Base-by-base conservation (phyloP, 1,284 basidiomycete species). In the Moesziomyces antarcticus region DNA sequence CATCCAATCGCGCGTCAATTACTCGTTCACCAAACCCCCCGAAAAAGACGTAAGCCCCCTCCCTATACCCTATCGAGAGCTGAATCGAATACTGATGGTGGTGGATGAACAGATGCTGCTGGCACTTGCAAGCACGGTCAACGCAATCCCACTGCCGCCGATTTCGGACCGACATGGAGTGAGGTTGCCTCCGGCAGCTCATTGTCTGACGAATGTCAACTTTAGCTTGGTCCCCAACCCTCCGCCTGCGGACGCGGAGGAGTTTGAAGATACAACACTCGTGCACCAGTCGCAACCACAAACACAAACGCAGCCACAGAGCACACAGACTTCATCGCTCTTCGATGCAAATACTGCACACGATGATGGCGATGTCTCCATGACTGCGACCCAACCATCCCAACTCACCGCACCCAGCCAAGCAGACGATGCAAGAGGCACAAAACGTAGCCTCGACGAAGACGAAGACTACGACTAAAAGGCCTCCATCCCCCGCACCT, bases 151-250 rank as follows among this genome's bases (percentile, higher is more conserved):
- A 0, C 88, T 99, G 5, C 96, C 96, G 3, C 86, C 93, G 3
- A 91, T 98, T 11, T 92, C 92, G n/a, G 96, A 98, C 86, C 90
- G 94, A 1, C 97, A 97, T 85, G 96, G 95, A 37, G 89, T 98
- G 49, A 91, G 94, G 21, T 86, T 98, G 21, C 96, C 96, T 0
- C 91, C 92, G 3, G 82, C 89, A 13, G 86, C 89, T 25, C 93
- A 97, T 43, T 92, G 93, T 58, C 88, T 99, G 40, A 93, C 93
- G 13, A 88, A 92, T 21, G 90, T 97, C 73, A 93, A 97, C 86
- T 99, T 98, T 86, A 91, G 94, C 78, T 89, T 98, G 76, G 88
- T 97, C 0, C 94, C 96, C 9, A 94, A 93, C 83, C 89, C 90
- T 78, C 89, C 92, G 16, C 90, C 91, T 14, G 47, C 40, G 1